Base-by-base conservation (phyloP, 2,329 filamentous ascomycete genomes). In the Beauveria pseudobassiana region DNA sequence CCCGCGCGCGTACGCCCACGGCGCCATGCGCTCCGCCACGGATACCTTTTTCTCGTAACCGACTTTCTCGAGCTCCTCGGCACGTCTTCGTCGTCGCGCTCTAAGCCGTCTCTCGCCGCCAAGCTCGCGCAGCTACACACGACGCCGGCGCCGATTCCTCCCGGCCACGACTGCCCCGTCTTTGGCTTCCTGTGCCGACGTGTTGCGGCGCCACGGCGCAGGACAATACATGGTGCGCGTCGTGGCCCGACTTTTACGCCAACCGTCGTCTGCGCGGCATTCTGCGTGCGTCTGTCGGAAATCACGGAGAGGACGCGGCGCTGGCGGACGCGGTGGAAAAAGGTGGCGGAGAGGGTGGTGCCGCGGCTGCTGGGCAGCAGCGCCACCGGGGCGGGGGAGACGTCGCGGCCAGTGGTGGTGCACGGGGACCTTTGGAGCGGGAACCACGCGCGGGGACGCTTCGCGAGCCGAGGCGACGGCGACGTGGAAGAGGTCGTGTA, bases 381-480 rank as follows among this genome's bases (percentile, higher is more conserved):
- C 7, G 73, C 83, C 53, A 82, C 80, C 0, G 80, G 95, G 28
- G 78, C 72, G 12, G 14, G 34, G 14, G 34, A 16, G 34, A 38
- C 34, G 34, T 38, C 34, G 12, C 34, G 34, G n/a, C 91, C 93
- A 0, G 92, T 95, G 0, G 83, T 96, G 6, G 80, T 96, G 0
- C 93, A 98, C 70, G 93, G 93, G 1, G 93, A 97, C 75, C 74
- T 97, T n/a, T 97, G 93, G 93, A 89, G 86, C 65, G 93, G 93
- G 0, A 97, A 97, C 73, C 85, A 89, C 55, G 84, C 85, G 12
- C 74, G 78, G 3, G 92, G 89, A 0, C 78, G 78, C 48, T 87
- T 96, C 58, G 79, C 79, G 0, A 80, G 78, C 1, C 67, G 71
- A 38, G 79, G 80, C 0, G 80, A 77, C 1, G 75, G 71, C 0